phyloP scores from a whole-genome alignment of 495 filamentous ascomycete genomes.

The Podospora sp. region DNA sequence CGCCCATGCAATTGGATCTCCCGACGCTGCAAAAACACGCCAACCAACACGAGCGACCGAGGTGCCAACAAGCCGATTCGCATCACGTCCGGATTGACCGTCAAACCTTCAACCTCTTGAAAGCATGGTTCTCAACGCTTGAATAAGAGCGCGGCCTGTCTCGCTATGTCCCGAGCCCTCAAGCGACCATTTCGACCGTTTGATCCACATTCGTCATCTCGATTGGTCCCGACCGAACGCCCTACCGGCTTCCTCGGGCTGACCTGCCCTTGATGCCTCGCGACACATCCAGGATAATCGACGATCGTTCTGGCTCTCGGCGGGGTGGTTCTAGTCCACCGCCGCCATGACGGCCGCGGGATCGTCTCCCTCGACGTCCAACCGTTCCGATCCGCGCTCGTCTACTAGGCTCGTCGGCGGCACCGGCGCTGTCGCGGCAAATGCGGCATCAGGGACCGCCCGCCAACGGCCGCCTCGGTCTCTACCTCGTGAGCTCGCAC shows the following conservation, averaged over 20 bases:
- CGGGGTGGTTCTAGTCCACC: conserved; percentile 8
- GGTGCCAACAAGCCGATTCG: not conserved
- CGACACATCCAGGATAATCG: not conserved
- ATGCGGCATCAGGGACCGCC: not conserved
- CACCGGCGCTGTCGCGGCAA: conserved; percentile 14
- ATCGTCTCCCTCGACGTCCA: conserved; percentile 31
- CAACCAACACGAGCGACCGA: not conserved
- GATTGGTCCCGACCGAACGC: not conserved
- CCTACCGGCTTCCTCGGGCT: not conserved
- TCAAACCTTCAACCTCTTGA: not conserved
- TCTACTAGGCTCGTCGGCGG: conserved; percentile 25
- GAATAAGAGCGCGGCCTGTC: not conserved
- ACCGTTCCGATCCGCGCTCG: conserved; percentile 28
- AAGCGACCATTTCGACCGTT: not conserved
- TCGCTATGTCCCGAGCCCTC: not conserved
- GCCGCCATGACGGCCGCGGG: conserved; percentile 29
- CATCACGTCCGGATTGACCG: not conserved
- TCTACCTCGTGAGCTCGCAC: conserved; percentile 41
- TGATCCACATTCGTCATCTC: not conserved
- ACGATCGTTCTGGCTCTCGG: conserved; percentile 6
- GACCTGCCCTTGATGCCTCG: conserved; percentile 22
- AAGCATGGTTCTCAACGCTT: not conserved
- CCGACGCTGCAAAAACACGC: conserved; percentile 10
- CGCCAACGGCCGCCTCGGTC: conserved; percentile 33
- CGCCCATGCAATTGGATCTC: not conserved